phyloP scores from a whole-genome alignment of 148 eudicot species.

The Vaccinium macrocarpon region DNA sequence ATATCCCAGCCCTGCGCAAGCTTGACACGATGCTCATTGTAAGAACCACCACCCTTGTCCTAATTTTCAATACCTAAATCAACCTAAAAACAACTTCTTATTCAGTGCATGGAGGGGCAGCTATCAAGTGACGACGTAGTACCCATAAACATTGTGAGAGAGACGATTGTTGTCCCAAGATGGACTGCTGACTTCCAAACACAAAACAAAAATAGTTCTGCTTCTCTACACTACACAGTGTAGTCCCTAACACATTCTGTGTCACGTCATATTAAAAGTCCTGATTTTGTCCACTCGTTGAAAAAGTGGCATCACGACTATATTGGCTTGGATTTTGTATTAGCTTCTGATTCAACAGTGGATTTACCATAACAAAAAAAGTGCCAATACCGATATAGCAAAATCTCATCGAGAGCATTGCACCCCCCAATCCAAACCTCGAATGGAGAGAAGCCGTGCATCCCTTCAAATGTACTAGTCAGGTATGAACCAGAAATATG shows the following conservation, averaged over 20 bases:
- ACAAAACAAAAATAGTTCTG: background rate
- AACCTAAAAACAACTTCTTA: background rate
- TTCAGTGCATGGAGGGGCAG: background rate
- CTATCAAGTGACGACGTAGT: background rate
- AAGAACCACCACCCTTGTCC: slow-evolving; percentile 19
- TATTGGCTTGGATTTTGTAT: background rate
- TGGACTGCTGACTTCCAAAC: background rate
- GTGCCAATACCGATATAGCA: background rate
- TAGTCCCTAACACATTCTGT: background rate
- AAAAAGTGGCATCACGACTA: background rate
- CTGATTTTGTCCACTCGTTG: background rate
- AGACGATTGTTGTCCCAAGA: background rate
- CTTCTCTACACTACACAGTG: background rate
- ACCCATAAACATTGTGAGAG: background rate
- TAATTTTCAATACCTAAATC: background rate
- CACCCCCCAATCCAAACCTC: background rate
- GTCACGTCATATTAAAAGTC: background rate
- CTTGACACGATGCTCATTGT: slow-evolving; percentile 64
- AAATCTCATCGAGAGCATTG: background rate
- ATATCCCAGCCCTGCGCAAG: slow-evolving; percentile 64
- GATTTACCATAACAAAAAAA: background rate
- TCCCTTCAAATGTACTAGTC: background rate
- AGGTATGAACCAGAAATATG: background rate
- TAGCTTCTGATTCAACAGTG: background rate
- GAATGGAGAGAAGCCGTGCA: background rate